phyloP scores from a whole-genome alignment of 805 yeast species.

The Ogataea degrootiae region DNA sequence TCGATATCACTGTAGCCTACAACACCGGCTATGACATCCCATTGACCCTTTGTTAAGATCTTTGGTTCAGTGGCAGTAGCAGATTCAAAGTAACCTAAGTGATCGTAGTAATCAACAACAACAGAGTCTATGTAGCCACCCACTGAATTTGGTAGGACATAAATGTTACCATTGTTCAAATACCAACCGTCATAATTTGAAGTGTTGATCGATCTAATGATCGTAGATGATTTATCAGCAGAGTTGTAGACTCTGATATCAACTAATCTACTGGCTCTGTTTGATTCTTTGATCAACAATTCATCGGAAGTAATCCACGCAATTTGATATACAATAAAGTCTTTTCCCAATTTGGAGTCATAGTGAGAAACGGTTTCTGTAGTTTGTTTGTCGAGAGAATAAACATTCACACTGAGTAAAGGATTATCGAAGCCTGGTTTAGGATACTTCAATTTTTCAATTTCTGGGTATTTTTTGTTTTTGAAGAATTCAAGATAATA shows the following conservation, averaged over 20 bases:
- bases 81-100: constrained; percentile 55
- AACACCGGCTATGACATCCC: constrained; percentile 49
- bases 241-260: constrained; percentile 44
- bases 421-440: constrained; percentile 71
- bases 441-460: constrained; percentile 55
- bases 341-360: constrained; percentile 34
- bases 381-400: constrained; percentile 29
- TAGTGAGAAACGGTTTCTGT: constrained; percentile 21
- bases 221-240: constrained; percentile 23
- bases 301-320: constrained; percentile 50
- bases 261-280: constrained; percentile 54
- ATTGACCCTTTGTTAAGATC: constrained; percentile 39
- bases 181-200: constrained; percentile 52
- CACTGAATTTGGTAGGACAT: constrained; percentile 31
- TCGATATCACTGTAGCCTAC: constrained; percentile 43
- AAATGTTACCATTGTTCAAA: constrained; percentile 33
- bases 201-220: constrained; percentile 42
- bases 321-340: constrained; percentile 55
- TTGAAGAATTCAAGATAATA: constrained; percentile 51
- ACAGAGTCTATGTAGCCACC: constrained; percentile 63
- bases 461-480: constrained; percentile 41
- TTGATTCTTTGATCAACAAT: constrained; percentile 55
- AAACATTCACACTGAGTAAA: constrained; percentile 40
- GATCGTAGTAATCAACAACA: constrained; percentile 52
- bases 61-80: constrained; percentile 38